These are phyloP conservation scores for Phytopythium litorale DNA, from an alignment of 352 stramenopile genomes.

Conservation along the genomic window DNA sequence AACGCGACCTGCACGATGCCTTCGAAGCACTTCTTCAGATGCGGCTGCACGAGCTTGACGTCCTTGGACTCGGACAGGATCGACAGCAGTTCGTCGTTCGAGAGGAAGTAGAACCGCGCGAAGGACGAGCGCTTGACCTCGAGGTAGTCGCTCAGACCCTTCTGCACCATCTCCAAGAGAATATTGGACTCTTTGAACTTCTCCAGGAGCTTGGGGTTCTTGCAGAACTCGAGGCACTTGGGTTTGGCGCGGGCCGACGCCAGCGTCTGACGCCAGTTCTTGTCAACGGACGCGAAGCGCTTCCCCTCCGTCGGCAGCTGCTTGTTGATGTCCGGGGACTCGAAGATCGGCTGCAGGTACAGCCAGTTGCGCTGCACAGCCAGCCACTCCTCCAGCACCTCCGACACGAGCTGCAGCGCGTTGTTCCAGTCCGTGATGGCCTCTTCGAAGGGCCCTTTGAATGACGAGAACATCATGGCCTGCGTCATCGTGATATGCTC, in stretches of 20 bases:
- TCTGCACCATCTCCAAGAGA: conserved; percentile 95
- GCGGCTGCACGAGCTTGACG: conserved; percentile 91
- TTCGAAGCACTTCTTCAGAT: conserved; percentile 96
- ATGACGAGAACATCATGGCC: conserved; percentile 94
- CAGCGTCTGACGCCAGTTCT: conserved; percentile 93
- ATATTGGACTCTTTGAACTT: conserved; percentile 92
- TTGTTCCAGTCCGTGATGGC: conserved; percentile 91
- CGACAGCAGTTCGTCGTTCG: conserved; percentile 93
- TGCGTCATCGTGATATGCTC: conserved; percentile 96
- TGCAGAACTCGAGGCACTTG: conserved; percentile 89
- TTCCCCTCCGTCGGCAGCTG: conserved; percentile 93
- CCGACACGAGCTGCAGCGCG: conserved; percentile 86
- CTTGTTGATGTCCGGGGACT: conserved; percentile 95
- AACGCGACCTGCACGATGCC: conserved; percentile 92
- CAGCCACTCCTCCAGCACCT: conserved; percentile 94
- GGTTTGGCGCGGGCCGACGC: conserved; percentile 80
- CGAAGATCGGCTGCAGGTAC: conserved; percentile 96
- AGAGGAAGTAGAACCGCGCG: conserved; percentile 94
- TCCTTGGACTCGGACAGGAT: conserved; percentile 96
- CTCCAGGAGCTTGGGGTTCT: conserved; percentile 91
- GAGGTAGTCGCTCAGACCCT: conserved; percentile 93
- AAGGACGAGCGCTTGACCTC: conserved; percentile 94
- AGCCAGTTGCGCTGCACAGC: conserved; percentile 93
- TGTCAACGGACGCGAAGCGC: conserved; percentile 93
- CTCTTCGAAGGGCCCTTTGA: conserved; percentile 95